Percentiles rank a stretch among this genome's conserved stretches.
Evolutionary conservation across 441 rosid genomes (phyloP).

Genomic region (Cnidoscolus chayamansa): DNA sequence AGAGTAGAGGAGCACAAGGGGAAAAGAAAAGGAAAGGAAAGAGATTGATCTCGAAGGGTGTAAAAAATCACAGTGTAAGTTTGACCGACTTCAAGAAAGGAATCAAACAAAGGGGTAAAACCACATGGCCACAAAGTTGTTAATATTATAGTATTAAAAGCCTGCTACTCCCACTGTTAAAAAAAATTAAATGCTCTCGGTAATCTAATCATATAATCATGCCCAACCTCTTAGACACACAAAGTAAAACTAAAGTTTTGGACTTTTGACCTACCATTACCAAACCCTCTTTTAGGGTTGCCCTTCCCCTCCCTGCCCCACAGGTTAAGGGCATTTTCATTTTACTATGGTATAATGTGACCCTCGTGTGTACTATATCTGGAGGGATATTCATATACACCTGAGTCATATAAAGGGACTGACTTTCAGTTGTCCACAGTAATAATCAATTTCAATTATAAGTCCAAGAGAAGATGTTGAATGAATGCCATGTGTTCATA

Average conservation of each 20-base stretch:
- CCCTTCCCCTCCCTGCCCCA: neutral
- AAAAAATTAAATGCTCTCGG: slow-evolving; percentile 36
- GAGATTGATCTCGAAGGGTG: slow-evolving; percentile 35
- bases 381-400: neutral
- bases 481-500: slow-evolving; percentile 12
- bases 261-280: slow-evolving; percentile 32
- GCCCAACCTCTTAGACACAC: slow-evolving; percentile 19
- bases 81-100: slow-evolving; percentile 49
- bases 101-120: slow-evolving; percentile 42
- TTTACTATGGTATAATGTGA: neutral
- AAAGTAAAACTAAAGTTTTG: slow-evolving; percentile 6
- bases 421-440: no score
- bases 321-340: no score
- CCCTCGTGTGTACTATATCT: neutral
- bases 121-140: slow-evolving; percentile 37
- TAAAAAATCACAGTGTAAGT: slow-evolving; percentile 32
- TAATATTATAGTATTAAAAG: slow-evolving; percentile 18
- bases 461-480: neutral
- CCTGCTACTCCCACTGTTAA: slow-evolving; percentile 33
- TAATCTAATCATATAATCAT: slow-evolving; percentile 41
- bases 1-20: no score
- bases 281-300: neutral
- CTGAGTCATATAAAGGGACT: slow-evolving; percentile 6
- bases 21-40: slow-evolving; percentile 12
- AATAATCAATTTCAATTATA: no score